These are phyloP conservation scores for Dendrostoma leiphaemia DNA, from an alignment of 2,329 filamentous ascomycete genomes.

Conservation along the genomic window DNA sequence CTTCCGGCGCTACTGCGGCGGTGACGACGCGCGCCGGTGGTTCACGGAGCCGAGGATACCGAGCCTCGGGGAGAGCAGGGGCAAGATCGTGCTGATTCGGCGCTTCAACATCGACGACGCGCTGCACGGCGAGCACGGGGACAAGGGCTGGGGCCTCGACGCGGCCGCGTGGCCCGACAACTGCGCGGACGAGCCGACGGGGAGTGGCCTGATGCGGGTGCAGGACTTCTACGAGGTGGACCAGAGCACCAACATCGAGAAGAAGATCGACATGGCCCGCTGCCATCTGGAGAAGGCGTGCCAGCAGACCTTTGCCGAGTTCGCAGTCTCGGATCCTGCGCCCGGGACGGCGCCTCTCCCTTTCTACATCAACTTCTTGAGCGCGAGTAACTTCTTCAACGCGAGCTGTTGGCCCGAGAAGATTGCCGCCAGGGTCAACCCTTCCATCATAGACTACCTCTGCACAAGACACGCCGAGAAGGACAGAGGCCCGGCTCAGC, in stretches of 20 bases:
- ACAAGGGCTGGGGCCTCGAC: conserved; percentile 57
- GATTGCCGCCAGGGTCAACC: conserved; percentile 85
- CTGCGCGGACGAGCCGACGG: conserved; percentile 69
- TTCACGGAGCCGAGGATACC: conserved; percentile 77
- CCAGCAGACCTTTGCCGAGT: conserved; percentile 45
- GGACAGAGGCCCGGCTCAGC: conserved; percentile 46
- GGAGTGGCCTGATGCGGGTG: conserved; percentile 73
- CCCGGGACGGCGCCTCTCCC: conserved; percentile 41
- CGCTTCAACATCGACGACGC: conserved; percentile 68
- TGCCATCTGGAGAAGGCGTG: conserved; percentile 75
- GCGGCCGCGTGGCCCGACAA: conserved; percentile 81
- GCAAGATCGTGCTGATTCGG: conserved; percentile 80
- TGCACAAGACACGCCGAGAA: conserved; percentile 55
- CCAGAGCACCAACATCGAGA: conserved; percentile 70
- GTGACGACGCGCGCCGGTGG: conserved; percentile 59
- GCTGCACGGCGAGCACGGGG: conserved; percentile 49
- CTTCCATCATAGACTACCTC: conserved; percentile 64
- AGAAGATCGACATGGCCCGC: conserved; percentile 73
- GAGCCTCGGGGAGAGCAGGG: conserved; percentile 72
- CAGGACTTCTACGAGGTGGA: conserved; percentile 94
- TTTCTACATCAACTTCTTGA: conserved; percentile 88
- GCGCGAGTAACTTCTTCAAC: conserved; percentile 92
- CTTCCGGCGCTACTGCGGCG: conserved; percentile 65
- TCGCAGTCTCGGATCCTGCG: conserved; percentile 27
- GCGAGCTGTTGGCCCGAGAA: conserved; percentile 88